A percentile compares a stretch with the other conserved stretches of the same genome.
These are phyloP conservation scores for Phytophthora sansomeana DNA, from an alignment of 352 stramenopile species.

Conservation along the genomic window DNA sequence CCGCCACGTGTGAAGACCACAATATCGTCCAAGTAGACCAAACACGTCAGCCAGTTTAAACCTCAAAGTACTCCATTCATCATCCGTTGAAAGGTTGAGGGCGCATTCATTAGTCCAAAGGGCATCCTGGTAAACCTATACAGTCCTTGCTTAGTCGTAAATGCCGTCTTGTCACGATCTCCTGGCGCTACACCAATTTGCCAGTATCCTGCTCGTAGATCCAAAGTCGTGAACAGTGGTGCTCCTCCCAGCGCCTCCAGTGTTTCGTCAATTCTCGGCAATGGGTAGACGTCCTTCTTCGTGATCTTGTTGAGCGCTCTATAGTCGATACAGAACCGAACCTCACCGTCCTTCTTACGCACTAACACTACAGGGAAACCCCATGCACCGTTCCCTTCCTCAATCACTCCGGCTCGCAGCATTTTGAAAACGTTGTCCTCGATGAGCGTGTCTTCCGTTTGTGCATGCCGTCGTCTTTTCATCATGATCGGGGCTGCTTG, in stretches of 20 bases:
- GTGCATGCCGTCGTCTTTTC: conserved; percentile 5
- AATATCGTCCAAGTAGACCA: conserved; percentile 43
- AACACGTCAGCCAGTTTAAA: conserved; percentile 23
- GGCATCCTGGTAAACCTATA: conserved; percentile 25
- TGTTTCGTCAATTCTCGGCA: neutral
- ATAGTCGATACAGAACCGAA: conserved; percentile 9
- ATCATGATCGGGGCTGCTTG: conserved; percentile 13
- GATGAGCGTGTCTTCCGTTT: conserved; percentile 15
- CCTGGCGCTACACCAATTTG: conserved; percentile 11
- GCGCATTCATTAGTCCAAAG: conserved; percentile 29
- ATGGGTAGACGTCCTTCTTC: neutral
- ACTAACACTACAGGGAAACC: conserved; percentile 27
- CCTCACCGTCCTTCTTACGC: conserved; percentile 27
- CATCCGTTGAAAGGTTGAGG: conserved; percentile 31
- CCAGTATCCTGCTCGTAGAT: conserved; percentile 15
- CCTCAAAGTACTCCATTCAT: conserved; percentile 34
- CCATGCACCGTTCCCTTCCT: conserved; percentile 22
- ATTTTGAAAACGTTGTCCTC: conserved; percentile 22
- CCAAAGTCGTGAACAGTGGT: neutral
- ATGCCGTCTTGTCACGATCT: conserved; percentile 30
- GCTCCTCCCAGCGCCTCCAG: neutral
- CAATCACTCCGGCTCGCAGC: conserved; percentile 11
- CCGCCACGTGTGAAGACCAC: conserved; percentile 19
- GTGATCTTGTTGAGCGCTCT: conserved; percentile 25
- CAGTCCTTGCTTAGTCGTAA: conserved; percentile 23